phyloP scores from a whole-genome alignment of 345 rosid genomes.

The Kernera saxatilis region DNA sequence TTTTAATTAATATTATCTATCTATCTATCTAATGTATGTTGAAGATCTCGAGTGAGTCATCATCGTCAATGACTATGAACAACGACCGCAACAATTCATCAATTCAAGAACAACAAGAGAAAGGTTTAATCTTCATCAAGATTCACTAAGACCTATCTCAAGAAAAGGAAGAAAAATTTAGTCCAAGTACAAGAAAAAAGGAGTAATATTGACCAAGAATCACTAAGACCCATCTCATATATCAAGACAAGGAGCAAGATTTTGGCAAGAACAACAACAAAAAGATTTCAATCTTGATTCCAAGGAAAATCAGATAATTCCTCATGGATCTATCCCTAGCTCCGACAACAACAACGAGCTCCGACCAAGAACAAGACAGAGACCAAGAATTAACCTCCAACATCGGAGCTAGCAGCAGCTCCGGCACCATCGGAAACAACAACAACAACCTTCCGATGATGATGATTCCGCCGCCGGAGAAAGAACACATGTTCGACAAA shows the following conservation, averaged over 20 bases:
- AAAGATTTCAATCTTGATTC: neutral
- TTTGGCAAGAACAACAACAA: neutral
- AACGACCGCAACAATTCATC: constrained; percentile 3
- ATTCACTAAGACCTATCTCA: constrained; percentile 13
- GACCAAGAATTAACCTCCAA: constrained; percentile 29
- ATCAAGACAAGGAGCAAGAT: neutral
- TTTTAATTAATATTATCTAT: constrained; percentile 25
- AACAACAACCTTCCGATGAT: constrained; percentile 4
- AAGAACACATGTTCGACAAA: constrained; percentile 81
- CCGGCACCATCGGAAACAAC: neutral
- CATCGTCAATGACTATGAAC: constrained; percentile 21
- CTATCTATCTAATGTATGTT: constrained; percentile 15
- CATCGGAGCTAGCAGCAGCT: constrained; percentile 23
- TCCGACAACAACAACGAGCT: constrained; percentile 30
- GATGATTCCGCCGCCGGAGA: constrained; percentile 31
- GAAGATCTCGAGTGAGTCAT: constrained; percentile 33
- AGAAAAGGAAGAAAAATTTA: neutral
- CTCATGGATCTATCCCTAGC: constrained; percentile 61
- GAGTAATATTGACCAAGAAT: neutral
- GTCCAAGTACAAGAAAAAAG: neutral
- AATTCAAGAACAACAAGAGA: constrained; percentile 16
- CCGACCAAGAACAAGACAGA: constrained; percentile 35
- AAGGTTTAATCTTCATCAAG: constrained; percentile 15
- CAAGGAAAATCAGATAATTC: neutral
- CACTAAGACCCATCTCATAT: neutral